Base-by-base conservation (phyloP, 345 rosid genomes). In the Viola odorata region DNA sequence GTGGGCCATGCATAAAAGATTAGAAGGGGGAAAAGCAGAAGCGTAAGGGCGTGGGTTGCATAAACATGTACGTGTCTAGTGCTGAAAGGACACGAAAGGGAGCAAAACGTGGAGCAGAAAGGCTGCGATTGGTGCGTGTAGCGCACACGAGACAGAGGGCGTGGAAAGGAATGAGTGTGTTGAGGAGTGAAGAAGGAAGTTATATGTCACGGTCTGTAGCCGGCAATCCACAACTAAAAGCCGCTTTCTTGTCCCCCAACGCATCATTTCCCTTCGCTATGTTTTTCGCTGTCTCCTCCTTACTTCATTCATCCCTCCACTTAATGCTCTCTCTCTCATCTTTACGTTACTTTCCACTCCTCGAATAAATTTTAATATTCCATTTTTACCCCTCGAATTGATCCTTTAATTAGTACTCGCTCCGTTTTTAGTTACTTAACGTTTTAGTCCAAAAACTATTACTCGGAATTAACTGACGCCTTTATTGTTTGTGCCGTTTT, bases 231-330 rank as follows among this genome's bases (percentile, higher is more conserved):
- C 78, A 78, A 50, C 11, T 58, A 75, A 81, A 78, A 81, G 78
- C 73, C 73, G 75, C 85, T 78, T 75, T 78, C 76, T 57, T 78
- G 85, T 78, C 82, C 71, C 80, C 78, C 73, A 56, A 16, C 55
- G 63, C 75, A 71, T 81, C 75, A 73, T 66, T 57, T 70, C 73
- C 47, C 73, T 66, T 75, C 66, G 45, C 32, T 49, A 69, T 75
- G 82, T 73, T 73, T 78, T 65, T 58, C 73, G 48, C 63, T 80
- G 84, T 76, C 78, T 62, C 78, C 77, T 56, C 47, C 40, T 64
- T 15, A 36, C 36, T 56, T 41, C 62, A 37, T 56, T 45, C 62
- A 6, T 50, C 32, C 37, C 39, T 1, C 53, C 50, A 40, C 41
- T 64, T 32, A 14, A 64, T 61, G 50, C 54, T 12, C 14, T 13